Evolutionary conservation across 371 early-diverging fungal species (phyloP).

Genomic region (Mucor indicus): DNA sequence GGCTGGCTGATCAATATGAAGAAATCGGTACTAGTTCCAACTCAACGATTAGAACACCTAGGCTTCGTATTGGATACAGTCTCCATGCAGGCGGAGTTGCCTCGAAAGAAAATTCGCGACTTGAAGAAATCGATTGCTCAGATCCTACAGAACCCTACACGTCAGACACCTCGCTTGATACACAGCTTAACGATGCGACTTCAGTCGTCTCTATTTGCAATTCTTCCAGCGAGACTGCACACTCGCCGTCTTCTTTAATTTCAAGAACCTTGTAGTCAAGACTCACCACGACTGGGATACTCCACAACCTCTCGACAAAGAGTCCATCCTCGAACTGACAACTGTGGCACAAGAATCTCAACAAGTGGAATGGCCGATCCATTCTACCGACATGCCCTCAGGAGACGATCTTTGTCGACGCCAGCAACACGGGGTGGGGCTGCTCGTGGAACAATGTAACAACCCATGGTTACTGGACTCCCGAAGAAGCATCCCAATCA

Average conservation of each 20-base stretch:
- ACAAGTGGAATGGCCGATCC: conserved; percentile 8
- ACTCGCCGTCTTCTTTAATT: background rate
- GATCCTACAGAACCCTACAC: background rate
- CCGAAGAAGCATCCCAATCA: conserved; percentile 7
- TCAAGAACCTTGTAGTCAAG: conserved; percentile 6
- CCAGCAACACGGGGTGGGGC: conserved; percentile 19
- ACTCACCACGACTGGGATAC: background rate
- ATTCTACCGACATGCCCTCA: conserved; percentile 3
- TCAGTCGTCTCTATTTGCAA: conserved; percentile 12
- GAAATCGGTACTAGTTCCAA: conserved; percentile 23
- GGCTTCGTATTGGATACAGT: conserved; percentile 23
- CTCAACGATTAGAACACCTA: conserved; percentile 24
- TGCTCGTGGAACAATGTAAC: conserved; percentile 1
- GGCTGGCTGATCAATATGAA: conserved; percentile 18
- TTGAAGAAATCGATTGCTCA: conserved; percentile 6
- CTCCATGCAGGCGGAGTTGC: conserved; percentile 20
- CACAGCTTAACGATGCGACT: conserved; percentile 19
- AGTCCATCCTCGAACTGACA: background rate
- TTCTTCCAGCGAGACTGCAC: conserved; percentile 11
- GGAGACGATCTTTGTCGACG: conserved; percentile 11
- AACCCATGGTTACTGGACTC: conserved; percentile 16
- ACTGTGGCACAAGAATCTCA: conserved; percentile 7
- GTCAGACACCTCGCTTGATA: conserved; percentile 4
- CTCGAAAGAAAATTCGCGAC: conserved; percentile 23
- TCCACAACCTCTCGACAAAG: background rate